Conservation (phyloP, 2,329 filamentous ascomycete genomes). For the Chalaropsis thielavioides region DNA sequence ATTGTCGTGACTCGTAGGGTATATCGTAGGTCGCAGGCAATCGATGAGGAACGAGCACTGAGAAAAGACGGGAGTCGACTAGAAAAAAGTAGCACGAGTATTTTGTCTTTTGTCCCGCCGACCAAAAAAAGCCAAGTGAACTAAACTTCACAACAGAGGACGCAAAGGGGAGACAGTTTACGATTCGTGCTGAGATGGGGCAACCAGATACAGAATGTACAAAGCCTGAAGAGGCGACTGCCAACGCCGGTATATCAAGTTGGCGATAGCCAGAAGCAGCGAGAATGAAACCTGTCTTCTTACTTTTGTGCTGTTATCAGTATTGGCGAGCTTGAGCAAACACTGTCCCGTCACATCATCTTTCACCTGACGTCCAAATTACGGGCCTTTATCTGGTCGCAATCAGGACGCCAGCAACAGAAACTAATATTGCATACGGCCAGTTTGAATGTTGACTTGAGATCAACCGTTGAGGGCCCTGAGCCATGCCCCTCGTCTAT, state of each 20-base stretch:
- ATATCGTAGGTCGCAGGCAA: background rate
- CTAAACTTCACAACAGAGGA: background rate
- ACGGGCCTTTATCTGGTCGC: too few relatives aligned
- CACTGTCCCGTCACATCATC: background rate
- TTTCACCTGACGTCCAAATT: background rate
- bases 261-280: background rate
- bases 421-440: background rate
- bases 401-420: too few relatives aligned
- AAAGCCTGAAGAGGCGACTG: background rate
- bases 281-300: background rate
- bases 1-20: background rate
- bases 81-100: background rate
- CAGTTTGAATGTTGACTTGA: too few relatives aligned
- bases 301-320: background rate
- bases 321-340: background rate
- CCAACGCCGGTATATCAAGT: background rate
- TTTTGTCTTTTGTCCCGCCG: background rate
- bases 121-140: background rate
- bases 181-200: background rate
- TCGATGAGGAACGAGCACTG: background rate
- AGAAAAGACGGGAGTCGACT: too few relatives aligned
- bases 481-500: background rate
- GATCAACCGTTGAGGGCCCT: background rate
- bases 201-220: background rate
- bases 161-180: background rate